A percentile compares a stretch with the other conserved stretches of the same genome.
Conservation (phyloP, 140 eudicot species). For the Ambrosia hybrid region DNA sequence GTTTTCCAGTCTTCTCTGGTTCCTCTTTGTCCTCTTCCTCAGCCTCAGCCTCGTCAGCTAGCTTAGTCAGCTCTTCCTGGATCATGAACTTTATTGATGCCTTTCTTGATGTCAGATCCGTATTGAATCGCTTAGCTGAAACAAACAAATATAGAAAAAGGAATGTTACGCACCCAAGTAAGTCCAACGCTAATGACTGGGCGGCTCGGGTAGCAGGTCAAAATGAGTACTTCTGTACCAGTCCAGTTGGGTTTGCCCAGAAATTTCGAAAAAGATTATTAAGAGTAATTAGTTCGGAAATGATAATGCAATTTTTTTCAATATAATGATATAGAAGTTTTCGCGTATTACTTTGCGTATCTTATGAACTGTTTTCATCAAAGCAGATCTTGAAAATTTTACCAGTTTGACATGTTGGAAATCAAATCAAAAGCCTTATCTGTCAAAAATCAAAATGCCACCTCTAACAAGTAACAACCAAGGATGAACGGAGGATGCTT, state of each 20-base stretch:
- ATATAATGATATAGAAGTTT: not conserved
- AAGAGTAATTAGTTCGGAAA: not conserved
- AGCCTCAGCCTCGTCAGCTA: constrained; percentile 79
- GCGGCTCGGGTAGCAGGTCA: not conserved
- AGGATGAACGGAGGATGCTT: constrained; percentile 25
- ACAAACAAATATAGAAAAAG: not conserved
- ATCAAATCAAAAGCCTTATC: not conserved
- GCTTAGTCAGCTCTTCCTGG: constrained; percentile 93
- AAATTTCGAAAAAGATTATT: too few species aligned
- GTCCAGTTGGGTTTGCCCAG: not conserved
- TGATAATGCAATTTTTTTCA: not conserved
- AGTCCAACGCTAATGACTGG: not conserved
- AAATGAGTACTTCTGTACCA: not conserved
- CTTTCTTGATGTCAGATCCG: constrained; percentile 75
- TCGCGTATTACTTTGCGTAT: not conserved
- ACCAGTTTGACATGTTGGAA: not conserved
- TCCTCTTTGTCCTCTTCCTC: constrained; percentile 64
- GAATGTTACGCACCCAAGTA: constrained; percentile 13
- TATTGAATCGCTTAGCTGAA: constrained; percentile 61
- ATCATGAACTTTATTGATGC: constrained; percentile 77
- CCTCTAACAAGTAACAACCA: not conserved
- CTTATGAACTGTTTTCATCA: not conserved
- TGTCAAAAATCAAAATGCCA: not conserved
- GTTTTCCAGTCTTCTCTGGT: constrained; percentile 42
- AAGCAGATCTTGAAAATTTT: not conserved